A percentile compares a stretch with the other conserved stretches of the same genome.
These are phyloP conservation scores for Rubia occidens DNA, from an alignment of 305 asterid species.

Conservation along the genomic window DNA sequence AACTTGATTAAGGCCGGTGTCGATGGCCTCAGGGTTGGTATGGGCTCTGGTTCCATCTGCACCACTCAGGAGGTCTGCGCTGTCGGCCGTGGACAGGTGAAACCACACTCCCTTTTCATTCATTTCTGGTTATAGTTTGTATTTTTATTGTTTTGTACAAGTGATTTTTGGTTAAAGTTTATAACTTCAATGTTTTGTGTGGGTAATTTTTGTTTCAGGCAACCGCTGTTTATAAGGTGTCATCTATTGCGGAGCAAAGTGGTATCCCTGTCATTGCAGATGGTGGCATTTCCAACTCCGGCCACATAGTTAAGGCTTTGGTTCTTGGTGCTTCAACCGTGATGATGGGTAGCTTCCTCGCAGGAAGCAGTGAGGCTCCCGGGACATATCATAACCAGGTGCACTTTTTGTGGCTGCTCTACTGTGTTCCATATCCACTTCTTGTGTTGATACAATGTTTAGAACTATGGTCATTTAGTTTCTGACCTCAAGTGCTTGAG, in stretches of 20 bases:
- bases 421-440: background rate
- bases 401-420: background rate
- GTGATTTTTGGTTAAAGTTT: too few species aligned
- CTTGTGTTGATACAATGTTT: background rate
- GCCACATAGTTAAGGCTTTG: constrained; percentile 92
- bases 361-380: constrained; percentile 93
- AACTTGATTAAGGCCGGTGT: constrained; percentile 87
- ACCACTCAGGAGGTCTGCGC: constrained; percentile 98
- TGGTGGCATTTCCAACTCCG: constrained; percentile 94
- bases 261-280: constrained; percentile 88
- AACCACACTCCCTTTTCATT: background rate
- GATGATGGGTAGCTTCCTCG: constrained; percentile 97
- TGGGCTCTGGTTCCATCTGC: constrained; percentile 98
- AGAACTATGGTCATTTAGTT: background rate
- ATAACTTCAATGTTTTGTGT: too few species aligned
- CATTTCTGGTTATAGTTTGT: background rate
- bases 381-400: constrained; percentile 72
- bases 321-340: constrained; percentile 92
- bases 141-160: background rate
- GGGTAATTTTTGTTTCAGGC: constrained; percentile 39
- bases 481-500: background rate
- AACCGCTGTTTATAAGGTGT: constrained; percentile 87
- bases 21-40: constrained; percentile 92
- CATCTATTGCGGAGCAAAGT: constrained; percentile 64
- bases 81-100: constrained; percentile 98